Conservation (phyloP, 176 grass and related monocot genomes). For the Bolboschoenus planiculmis region DNA sequence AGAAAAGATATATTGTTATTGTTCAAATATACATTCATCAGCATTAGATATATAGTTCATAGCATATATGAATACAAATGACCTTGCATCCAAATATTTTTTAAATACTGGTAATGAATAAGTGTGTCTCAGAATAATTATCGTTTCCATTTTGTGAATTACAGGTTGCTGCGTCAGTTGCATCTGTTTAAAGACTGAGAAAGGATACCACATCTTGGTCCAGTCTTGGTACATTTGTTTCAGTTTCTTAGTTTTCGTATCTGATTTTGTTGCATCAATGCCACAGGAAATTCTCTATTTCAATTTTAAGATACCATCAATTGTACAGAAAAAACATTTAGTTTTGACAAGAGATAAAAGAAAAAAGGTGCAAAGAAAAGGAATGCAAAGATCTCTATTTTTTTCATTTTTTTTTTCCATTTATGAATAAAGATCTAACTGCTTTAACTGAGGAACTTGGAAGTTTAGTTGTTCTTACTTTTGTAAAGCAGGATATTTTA, state of each 20-base stretch:
- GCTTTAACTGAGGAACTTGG: background rate
- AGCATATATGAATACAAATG: background rate
- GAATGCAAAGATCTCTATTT: too few species aligned
- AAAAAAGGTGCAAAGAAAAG: too few species aligned
- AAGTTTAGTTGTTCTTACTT: background rate
- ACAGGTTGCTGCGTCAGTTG: background rate
- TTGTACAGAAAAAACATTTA: background rate
- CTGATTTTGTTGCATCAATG: background rate
- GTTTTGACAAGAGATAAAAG: too few species aligned
- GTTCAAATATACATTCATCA: background rate
- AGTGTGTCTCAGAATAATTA: background rate
- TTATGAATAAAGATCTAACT: background rate
- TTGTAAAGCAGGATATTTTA: background rate
- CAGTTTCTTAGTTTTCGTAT: background rate
- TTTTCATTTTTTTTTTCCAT: background rate
- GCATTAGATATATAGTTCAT: background rate
- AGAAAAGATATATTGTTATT: background rate
- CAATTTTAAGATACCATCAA: background rate
- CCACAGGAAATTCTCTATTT: background rate
- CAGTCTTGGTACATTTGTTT: background rate
- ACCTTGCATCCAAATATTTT: background rate
- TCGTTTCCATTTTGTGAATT: background rate
- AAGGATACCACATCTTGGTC: background rate
- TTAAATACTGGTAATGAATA: too few species aligned
- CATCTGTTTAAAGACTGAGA: background rate